Evolutionary conservation across 2,329 filamentous ascomycete genomes (phyloP), one percentile per base, ranked within the genome.

Genomic region (Xylaria sp.): DNA sequence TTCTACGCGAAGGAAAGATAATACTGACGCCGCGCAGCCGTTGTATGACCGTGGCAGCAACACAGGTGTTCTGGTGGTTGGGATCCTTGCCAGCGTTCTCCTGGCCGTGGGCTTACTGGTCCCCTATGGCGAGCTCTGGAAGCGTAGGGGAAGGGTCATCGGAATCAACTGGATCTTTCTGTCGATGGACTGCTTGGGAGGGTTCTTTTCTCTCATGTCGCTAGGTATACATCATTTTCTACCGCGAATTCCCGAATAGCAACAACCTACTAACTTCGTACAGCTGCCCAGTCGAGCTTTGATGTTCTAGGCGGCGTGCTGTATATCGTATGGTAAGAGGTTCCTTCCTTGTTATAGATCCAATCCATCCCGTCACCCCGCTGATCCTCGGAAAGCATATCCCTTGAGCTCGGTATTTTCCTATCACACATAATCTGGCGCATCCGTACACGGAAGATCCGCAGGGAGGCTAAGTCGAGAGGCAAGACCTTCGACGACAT

Each of bases 161-260:
- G 85, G 85, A 0, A 80, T 87, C 50, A 84, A 84, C 77, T 75
- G 69, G 62, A 37, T 83, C 13, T 88, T 88, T 60, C 68, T 88
- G 2, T 70, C 72, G 0, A 82, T 87, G 61, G 85, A 88, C 62
- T 85, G 78, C 52, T 61, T 76, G 1, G 85, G 85, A 1, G 85
- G 84, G 0, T 76, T 87, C 52, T 87, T 88, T 66, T 87, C 83
- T 0, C 74, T 87, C 19, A 78, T 87, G 75, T 82, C 84, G 1
- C 69, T 87, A 8, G 80, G 81, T 82, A 72, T 22, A 76, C 57
- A 21, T 38, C 4, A 13, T n/a, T 18, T 50, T 17, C 18, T 17
- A 4, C 7, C 2, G 5, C 1, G 1, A 11, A 20, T 19, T 8
- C n/a, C 2, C n/a, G 16, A n/a, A n/a, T 4, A 11, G 7, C 2